A percentile compares a stretch with the other conserved stretches of the same genome.
Evolutionary conservation across 208 protist species (phyloP).

Genomic region (Crithidia expoeki): DNA sequence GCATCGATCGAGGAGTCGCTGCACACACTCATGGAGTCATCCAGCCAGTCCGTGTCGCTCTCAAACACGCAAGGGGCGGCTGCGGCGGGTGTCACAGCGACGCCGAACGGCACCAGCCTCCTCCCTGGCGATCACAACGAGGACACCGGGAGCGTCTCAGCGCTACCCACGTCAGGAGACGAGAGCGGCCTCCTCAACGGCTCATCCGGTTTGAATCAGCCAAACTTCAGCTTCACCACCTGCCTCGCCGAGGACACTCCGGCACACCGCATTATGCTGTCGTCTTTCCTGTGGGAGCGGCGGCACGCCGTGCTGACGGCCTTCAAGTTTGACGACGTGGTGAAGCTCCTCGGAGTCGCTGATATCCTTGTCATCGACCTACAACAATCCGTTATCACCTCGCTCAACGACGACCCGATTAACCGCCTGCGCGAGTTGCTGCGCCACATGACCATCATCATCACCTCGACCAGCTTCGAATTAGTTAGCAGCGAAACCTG

Average conservation of each 20-base stretch:
- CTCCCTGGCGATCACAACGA: constrained; percentile 17
- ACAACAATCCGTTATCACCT: constrained; percentile 72
- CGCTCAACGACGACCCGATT: constrained; percentile 63
- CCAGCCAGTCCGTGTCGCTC: constrained; percentile 15
- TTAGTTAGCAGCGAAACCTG: constrained; percentile 63
- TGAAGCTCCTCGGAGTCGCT: constrained; percentile 65
- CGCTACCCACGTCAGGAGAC: constrained; percentile 10
- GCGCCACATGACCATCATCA: constrained; percentile 79
- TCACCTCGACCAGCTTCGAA: constrained; percentile 73
- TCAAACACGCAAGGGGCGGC: background rate
- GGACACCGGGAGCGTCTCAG: constrained; percentile 18
- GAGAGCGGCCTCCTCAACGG: constrained; percentile 21
- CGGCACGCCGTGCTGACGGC: constrained; percentile 88
- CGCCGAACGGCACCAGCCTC: constrained; percentile 1
- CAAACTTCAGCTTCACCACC: constrained; percentile 77
- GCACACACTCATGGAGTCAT: constrained; percentile 13
- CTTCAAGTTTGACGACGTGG: constrained; percentile 70
- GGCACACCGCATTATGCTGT: constrained; percentile 88
- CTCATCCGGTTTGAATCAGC: constrained; percentile 19
- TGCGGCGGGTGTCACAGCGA: background rate
- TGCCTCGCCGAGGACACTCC: constrained; percentile 84
- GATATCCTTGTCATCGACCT: constrained; percentile 91
- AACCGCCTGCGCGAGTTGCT: constrained; percentile 74
- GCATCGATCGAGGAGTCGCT: constrained; percentile 38
- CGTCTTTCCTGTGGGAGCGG: constrained; percentile 84